Evolutionary conservation across 2,329 filamentous ascomycete genomes (phyloP).

Genomic region (Plectosphaerella plurivora): DNA sequence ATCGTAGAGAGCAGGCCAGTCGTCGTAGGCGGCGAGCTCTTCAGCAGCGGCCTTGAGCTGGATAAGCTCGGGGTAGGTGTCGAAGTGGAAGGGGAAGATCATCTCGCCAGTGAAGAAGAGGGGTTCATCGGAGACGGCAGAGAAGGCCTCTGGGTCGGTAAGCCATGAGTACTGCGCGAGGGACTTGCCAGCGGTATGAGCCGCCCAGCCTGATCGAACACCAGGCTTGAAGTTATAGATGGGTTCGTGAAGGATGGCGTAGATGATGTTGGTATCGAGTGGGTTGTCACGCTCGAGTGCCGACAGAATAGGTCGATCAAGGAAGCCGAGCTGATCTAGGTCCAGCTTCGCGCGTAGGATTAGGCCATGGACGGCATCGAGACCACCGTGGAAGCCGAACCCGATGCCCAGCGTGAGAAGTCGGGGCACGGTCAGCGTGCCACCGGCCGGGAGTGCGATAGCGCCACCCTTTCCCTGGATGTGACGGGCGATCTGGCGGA

Average conservation of each 20-base stretch:
- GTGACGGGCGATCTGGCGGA: constrained; percentile 62
- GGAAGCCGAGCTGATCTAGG: constrained; percentile 68
- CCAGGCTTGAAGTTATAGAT: constrained; percentile 73
- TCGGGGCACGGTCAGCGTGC: constrained; percentile 65
- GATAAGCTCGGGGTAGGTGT: constrained; percentile 72
- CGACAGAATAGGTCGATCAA: constrained; percentile 68
- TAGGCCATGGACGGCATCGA: constrained; percentile 70
- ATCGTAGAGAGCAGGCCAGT: constrained; percentile 78
- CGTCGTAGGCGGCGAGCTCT: constrained; percentile 59
- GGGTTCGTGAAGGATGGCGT: constrained; percentile 81
- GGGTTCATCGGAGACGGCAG: constrained; percentile 34
- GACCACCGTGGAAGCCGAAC: constrained; percentile 75
- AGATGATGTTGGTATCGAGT: constrained; percentile 77
- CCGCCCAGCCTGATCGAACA: constrained; percentile 69
- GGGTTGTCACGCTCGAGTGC: constrained; percentile 62
- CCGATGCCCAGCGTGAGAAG: constrained; percentile 74
- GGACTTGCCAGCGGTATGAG: constrained; percentile 54
- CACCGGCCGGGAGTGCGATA: constrained; percentile 66
- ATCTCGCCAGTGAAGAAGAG: constrained; percentile 89
- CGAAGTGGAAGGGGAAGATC: constrained; percentile 83
- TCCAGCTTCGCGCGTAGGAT: constrained; percentile 69
- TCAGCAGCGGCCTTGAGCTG: constrained; percentile 65
- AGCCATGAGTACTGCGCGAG: constrained; percentile 49
- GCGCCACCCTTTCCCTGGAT: constrained; percentile 54
- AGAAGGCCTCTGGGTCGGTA: constrained; percentile 29